Evolutionary conservation across 2,329 filamentous ascomycete genomes (phyloP), one percentile per base, ranked within the genome.

Genomic region (Ascochyta koolunga): DNA sequence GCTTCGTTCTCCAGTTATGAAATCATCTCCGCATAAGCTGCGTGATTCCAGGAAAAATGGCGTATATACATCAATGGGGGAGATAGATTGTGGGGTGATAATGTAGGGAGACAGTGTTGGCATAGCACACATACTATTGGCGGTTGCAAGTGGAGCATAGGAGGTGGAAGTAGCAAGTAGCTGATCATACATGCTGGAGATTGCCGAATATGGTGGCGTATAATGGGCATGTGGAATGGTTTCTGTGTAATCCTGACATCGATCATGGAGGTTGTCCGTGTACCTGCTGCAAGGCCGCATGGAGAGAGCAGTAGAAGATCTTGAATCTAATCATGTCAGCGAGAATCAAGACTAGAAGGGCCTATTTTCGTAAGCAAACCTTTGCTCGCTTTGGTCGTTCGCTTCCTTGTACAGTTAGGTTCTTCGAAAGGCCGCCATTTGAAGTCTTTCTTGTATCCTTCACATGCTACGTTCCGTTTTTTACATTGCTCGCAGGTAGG

Each of bases 351-450:
- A 5, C 15, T n/a, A 35, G 7, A 11, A 27, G 32, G 36, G 18
- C 11, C n/a, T 11, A 10, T 40, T 18, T 25, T 25, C 9, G 10
- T n/a, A 37, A 31, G 61, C 63, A 35, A 62, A 79, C 79, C 71
- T 74, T 81, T 83, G 67, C 79, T 82, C 35, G 74, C 57, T 62
- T 80, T 82, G 7, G 31, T 38, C 7, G 60, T 58, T 27, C 69
- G 67, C 61, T 80, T 83, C 44, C 75, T 74, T 18, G 75, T 73
- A 59, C 86, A 79, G 49, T 77, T 85, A 40, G 83, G 80, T 60
- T 89, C 86, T 66, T 87, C 86, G 62, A 89, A 89, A 0, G 86
- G 82, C 46, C 86, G 80, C 88, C 88, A 90, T 79, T 90, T 89
- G 76, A 89, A 90, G 70, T 89, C 85, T 70, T 89, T 90, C 72